These are phyloP conservation scores for Trametes maxima DNA, from an alignment of 768 basidiomycete genomes.

Conservation along the genomic window DNA sequence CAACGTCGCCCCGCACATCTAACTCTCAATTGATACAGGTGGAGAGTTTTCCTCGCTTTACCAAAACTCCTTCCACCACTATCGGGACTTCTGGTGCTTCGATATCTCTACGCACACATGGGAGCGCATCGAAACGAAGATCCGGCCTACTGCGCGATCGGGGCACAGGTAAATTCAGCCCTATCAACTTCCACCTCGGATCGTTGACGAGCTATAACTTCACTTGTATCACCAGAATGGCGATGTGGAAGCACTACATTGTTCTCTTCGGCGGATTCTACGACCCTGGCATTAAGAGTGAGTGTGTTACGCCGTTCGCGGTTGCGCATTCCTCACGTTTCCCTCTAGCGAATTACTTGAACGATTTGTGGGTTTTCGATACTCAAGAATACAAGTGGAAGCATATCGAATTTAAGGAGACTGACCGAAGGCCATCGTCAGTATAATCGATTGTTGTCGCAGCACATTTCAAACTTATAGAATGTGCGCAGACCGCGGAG, in stretches of 20 bases:
- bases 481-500: conserved; percentile 57
- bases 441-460: conserved; percentile 26
- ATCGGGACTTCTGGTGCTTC: conserved; percentile 88
- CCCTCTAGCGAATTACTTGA: conserved; percentile 71
- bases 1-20: background rate
- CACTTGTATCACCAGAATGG: conserved; percentile 58
- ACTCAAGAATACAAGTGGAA: conserved; percentile 87
- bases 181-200: background rate
- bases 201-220: too few relatives aligned
- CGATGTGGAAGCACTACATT: conserved; percentile 85
- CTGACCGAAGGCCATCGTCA: conserved; percentile 73
- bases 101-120: conserved; percentile 77
- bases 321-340: background rate
- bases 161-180: conserved; percentile 78
- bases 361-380: conserved; percentile 86
- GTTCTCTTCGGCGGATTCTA: conserved; percentile 91
- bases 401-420: conserved; percentile 72
- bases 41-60: conserved; percentile 86
- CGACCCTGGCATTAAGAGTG: conserved; percentile 83
- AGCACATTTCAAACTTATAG: background rate
- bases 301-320: conserved; percentile 20
- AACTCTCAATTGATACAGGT: conserved; percentile 41
- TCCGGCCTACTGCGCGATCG: conserved; percentile 76
- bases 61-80: conserved; percentile 83
- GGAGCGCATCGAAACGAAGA: conserved; percentile 88